Percentiles rank a stretch among this genome's conserved stretches.
These are phyloP conservation scores for Aulographum hederae DNA, from an alignment of 2,329 filamentous ascomycete genomes.

Conservation along the genomic window DNA sequence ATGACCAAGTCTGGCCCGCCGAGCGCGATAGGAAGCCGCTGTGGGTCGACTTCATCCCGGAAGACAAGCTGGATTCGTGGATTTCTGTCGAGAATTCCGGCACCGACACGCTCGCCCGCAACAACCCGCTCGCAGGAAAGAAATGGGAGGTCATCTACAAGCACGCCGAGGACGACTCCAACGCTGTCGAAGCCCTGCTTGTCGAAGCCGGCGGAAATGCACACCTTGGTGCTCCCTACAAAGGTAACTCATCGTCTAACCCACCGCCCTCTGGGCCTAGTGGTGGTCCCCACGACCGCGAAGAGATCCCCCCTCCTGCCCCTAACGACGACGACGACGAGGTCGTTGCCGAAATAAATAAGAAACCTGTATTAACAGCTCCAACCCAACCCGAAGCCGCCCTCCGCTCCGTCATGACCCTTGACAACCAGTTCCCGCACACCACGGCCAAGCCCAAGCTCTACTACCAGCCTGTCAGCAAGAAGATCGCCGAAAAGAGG, in stretches of 20 bases:
- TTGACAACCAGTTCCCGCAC: conserved; percentile 41
- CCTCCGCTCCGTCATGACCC: conserved; percentile 26
- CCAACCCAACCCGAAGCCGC: neutral
- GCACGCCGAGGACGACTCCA: conserved; percentile 27
- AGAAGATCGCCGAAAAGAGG: conserved; percentile 45
- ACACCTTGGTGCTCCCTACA: conserved; percentile 1
- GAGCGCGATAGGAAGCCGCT: conserved; percentile 64
- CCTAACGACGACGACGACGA: neutral
- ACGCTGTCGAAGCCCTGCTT: conserved; percentile 8
- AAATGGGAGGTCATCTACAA: conserved; percentile 61
- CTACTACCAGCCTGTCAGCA: conserved; percentile 47
- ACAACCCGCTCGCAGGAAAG: no score
- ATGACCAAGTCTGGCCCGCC: conserved; percentile 69
- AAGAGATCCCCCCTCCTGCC: neutral
- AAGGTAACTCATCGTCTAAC: no score
- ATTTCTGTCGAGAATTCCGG: conserved; percentile 46
- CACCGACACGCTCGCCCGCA: conserved; percentile 23
- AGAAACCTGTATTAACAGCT: no score
- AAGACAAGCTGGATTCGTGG: conserved; percentile 55
- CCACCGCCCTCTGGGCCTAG: neutral
- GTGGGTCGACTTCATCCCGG: conserved; percentile 79
- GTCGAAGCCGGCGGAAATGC: conserved; percentile 10
- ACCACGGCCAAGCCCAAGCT: conserved; percentile 45
- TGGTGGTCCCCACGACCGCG: neutral
- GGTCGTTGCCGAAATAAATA: no score